Conservation (phyloP, 495 filamentous ascomycete genomes). For the Penicillium bialowiezense region DNA sequence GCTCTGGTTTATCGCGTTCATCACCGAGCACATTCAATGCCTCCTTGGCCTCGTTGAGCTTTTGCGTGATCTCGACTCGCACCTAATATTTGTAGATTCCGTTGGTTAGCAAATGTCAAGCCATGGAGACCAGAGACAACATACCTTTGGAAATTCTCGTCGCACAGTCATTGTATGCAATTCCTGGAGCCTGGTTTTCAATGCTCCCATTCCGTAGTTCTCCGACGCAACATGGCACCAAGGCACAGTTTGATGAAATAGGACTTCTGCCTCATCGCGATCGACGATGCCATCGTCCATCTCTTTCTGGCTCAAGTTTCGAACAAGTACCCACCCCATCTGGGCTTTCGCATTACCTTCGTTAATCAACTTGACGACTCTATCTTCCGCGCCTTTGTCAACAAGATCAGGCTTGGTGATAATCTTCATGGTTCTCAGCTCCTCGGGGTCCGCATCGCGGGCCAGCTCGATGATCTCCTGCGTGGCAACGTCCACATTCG, state of each 20-base stretch:
- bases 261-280: constrained; percentile 21
- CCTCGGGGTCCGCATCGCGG: constrained; percentile 43
- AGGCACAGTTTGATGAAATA: constrained; percentile 17
- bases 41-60: constrained; percentile 29
- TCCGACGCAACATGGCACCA: constrained; percentile 49
- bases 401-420: constrained; percentile 62
- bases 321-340: constrained; percentile 57
- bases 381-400: constrained; percentile 43
- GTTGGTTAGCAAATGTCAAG: too few relatives aligned
- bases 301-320: constrained; percentile 46
- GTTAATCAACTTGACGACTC: constrained; percentile 44
- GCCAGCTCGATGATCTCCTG: constrained; percentile 60
- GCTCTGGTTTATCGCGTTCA: constrained; percentile 34
- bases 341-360: constrained; percentile 35
- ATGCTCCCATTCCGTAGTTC: constrained; percentile 47
- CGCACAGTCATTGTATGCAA: constrained; percentile 43
- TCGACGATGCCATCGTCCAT: constrained; percentile 9
- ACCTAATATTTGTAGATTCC: constrained; percentile 24
- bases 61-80: constrained; percentile 40
- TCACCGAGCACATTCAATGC: constrained; percentile 43
- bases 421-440: constrained; percentile 55
- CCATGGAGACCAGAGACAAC: too few relatives aligned
- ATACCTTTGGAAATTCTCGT: constrained; percentile 49
- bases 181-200: constrained; percentile 31
- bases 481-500: constrained; percentile 60